A percentile compares a stretch with the other conserved stretches of the same genome.
These are phyloP conservation scores for Aspergillus saccharolyticus DNA, from an alignment of 495 filamentous ascomycete genomes.

Conservation along the genomic window DNA sequence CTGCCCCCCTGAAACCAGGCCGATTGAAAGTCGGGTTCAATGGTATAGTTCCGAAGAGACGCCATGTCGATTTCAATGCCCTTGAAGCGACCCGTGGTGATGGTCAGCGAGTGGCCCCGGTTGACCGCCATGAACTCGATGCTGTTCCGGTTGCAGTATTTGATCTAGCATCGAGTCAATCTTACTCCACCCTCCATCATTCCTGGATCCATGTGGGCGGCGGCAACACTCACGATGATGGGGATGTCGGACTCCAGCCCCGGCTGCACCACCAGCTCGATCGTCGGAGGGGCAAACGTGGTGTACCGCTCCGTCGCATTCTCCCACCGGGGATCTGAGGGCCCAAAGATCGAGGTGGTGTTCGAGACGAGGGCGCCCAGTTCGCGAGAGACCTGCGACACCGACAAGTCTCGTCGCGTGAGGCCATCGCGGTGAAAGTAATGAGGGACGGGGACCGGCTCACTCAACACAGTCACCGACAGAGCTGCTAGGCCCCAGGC, in stretches of 20 bases:
- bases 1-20: constrained; percentile 5
- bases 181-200: too few species aligned
- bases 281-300: neutral
- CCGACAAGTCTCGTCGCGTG: constrained; percentile 3
- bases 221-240: constrained; percentile 1
- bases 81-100: neutral
- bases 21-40: neutral
- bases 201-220: neutral
- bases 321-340: neutral
- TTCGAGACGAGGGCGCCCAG: constrained; percentile 1
- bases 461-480: too few species aligned
- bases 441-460: neutral
- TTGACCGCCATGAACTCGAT: constrained; percentile 7
- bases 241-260: constrained; percentile 2
- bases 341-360: constrained; percentile 2
- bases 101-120: constrained; percentile 2
- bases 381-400: neutral
- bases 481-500: too few species aligned
- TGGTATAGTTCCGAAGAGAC: neutral
- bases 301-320: neutral
- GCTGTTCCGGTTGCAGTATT: constrained; percentile 6
- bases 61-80: constrained; percentile 1
- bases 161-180: constrained; percentile 4
- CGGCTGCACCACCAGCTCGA: constrained; percentile 2
- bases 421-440: neutral